Conservation (phyloP, 176 grass and related monocot species). For the Metroxylon sagu region DNA sequence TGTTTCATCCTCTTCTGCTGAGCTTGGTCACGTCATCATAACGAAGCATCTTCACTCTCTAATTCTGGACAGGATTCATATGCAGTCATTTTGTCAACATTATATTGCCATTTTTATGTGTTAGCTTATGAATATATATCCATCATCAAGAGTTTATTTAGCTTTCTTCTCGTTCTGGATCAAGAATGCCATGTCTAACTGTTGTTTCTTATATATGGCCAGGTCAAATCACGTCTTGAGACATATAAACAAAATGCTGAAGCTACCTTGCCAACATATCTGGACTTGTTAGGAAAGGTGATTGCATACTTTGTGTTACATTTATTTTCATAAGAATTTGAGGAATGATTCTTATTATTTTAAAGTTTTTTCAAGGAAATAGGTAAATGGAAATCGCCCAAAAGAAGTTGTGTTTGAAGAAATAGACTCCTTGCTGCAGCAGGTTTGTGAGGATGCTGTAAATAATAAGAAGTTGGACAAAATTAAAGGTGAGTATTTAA, state of each 20-base stretch:
- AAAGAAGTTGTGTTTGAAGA: conserved; percentile 59
- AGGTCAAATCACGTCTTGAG: conserved; percentile 81
- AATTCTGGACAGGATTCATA: too few species aligned
- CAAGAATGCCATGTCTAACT: not conserved
- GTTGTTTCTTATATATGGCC: conserved; percentile 15
- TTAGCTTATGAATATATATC: too few species aligned
- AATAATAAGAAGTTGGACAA: conserved; percentile 33
- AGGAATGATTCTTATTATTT: conserved; percentile 16
- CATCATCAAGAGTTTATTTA: too few species aligned
- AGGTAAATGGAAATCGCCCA: conserved; percentile 76
- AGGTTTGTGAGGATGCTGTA: conserved; percentile 39
- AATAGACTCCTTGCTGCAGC: conserved; percentile 59
- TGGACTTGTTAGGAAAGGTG: conserved; percentile 69
- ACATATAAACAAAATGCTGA: conserved; percentile 69
- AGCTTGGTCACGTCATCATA: too few species aligned
- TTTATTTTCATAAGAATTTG: not conserved
- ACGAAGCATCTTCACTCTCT: too few species aligned
- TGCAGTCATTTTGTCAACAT: too few species aligned
- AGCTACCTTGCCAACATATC: conserved; percentile 66
- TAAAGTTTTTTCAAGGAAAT: conserved; percentile 36
- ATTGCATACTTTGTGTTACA: conserved; percentile 14
- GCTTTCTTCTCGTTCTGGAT: not conserved
- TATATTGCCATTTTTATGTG: too few species aligned
- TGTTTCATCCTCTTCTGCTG: too few species aligned
- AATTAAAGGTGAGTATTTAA: conserved; percentile 52